Conservation (phyloP, 2,329 filamentous ascomycete genomes). For the Aspergillus novoparasiticus region DNA sequence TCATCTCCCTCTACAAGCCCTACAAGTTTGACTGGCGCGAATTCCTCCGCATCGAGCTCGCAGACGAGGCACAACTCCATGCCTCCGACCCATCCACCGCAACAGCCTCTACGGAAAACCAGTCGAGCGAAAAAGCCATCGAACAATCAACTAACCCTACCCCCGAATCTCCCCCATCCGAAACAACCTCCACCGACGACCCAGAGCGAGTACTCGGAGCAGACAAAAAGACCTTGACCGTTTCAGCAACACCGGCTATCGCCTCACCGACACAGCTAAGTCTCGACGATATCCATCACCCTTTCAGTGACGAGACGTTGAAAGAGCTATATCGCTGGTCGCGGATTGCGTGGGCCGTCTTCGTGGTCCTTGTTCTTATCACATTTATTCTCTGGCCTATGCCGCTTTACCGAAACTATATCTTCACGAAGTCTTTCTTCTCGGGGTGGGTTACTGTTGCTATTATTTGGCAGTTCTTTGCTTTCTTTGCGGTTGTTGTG, state of each 20-base stretch:
- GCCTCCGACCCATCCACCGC: constrained; percentile 11
- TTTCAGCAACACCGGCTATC: constrained; percentile 1
- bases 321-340: constrained; percentile 41
- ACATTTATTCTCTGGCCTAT: constrained; percentile 54
- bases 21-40: constrained; percentile 48
- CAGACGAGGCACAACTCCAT: constrained; percentile 39
- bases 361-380: constrained; percentile 46
- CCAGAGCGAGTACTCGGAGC: neutral
- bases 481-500: constrained; percentile 50
- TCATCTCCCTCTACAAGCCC: constrained; percentile 47
- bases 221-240: neutral
- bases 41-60: constrained; percentile 52
- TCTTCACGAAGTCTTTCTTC: constrained; percentile 53
- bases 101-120: neutral
- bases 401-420: constrained; percentile 52
- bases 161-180: constrained; percentile 4
- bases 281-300: constrained; percentile 48
- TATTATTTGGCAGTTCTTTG: constrained; percentile 53
- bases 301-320: constrained; percentile 43
- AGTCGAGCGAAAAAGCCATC: neutral
- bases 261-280: constrained; percentile 15
- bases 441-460: constrained; percentile 49
- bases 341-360: constrained; percentile 45
- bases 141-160: neutral
- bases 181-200: constrained; percentile 2